phyloP scores from a whole-genome alignment of 306 rosid genomes.

The Begonia peltatifolia region DNA sequence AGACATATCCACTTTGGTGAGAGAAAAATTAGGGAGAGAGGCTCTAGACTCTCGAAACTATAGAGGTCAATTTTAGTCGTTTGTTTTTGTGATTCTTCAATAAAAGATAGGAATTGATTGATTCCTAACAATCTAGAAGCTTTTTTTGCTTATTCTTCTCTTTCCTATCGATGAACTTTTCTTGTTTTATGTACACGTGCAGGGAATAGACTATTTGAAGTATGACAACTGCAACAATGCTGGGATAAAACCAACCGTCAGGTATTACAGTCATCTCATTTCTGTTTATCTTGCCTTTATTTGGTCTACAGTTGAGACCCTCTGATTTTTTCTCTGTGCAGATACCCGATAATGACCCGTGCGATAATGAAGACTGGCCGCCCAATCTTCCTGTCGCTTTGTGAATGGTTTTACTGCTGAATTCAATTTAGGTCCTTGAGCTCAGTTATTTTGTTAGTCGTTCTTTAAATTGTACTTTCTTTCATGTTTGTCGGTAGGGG shows the following conservation, averaged over 20 bases:
- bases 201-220: conserved; percentile 97
- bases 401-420: conserved; percentile 57
- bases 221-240: conserved; percentile 71
- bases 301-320: neutral
- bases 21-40: no score
- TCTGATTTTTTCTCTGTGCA: conserved; percentile 7
- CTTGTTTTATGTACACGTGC: neutral
- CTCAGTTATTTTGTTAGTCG: neutral
- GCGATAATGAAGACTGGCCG: conserved; percentile 71
- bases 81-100: no score
- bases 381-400: conserved; percentile 73
- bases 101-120: neutral
- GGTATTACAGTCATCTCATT: conserved; percentile 23
- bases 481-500: conserved; percentile 31
- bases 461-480: neutral
- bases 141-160: neutral
- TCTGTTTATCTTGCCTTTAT: neutral
- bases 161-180: neutral
- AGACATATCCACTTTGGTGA: no score
- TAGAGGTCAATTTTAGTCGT: no score
- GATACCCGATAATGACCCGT: conserved; percentile 81
- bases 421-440: neutral
- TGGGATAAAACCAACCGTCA: conserved; percentile 51
- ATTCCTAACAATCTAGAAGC: neutral
- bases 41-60: no score